Conservation (phyloP, 129 eudicot genomes). For the Lactuca saligna region DNA sequence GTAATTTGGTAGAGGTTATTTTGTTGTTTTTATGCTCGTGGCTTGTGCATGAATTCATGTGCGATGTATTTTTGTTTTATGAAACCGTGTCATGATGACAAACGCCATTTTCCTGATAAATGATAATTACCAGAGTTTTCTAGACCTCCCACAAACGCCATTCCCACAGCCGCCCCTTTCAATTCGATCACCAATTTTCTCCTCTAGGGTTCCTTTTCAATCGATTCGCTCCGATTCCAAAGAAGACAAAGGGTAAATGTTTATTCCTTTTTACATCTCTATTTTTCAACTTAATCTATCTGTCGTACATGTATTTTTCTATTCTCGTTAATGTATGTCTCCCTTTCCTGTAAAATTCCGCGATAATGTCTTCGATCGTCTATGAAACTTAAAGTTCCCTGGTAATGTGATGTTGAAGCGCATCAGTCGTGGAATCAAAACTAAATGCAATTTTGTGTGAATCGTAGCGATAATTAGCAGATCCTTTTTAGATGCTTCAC, state of each 20-base stretch:
- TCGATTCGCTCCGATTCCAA: background rate
- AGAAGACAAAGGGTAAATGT: background rate
- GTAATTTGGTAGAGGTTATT: too few species aligned
- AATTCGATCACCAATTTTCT: conserved; percentile 2
- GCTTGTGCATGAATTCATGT: too few species aligned
- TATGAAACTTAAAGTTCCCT: background rate
- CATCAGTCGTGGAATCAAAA: background rate
- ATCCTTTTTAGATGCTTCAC: background rate
- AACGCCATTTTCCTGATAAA: background rate
- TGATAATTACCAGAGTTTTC: conserved; percentile 13
- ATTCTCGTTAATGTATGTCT: background rate
- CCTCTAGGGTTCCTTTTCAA: conserved; percentile 18
- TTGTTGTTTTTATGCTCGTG: too few species aligned
- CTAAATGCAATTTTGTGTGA: background rate
- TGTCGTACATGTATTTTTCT: background rate
- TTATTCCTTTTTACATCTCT: background rate
- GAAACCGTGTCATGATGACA: background rate
- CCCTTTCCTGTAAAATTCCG: background rate
- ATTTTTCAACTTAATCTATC: background rate
- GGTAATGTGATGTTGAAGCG: background rate
- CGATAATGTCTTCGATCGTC: background rate
- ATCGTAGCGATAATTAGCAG: background rate
- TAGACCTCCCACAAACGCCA: conserved; percentile 16
- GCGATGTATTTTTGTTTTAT: too few species aligned
- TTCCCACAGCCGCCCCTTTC: conserved; percentile 15